Conservation (phyloP, 2,329 filamentous ascomycete genomes). For the Penicillium sp. region DNA sequence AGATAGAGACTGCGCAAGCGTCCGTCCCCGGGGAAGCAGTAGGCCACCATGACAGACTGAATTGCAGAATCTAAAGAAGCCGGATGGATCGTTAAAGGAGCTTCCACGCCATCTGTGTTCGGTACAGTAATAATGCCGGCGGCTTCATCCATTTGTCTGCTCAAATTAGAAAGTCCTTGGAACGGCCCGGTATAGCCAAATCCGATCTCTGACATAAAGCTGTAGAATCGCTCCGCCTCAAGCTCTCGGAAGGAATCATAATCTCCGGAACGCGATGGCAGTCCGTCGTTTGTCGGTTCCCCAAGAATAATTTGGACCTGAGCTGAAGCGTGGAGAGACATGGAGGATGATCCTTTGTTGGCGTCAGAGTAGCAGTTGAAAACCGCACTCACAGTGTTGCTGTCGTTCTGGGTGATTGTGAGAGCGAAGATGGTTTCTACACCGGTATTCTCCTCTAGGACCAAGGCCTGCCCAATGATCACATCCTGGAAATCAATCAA, state of each 20-base stretch:
- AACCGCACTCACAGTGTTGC: conserved; percentile 1
- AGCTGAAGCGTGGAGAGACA: conserved; percentile 18
- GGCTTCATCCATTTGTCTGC: conserved; percentile 20
- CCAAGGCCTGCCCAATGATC: conserved; percentile 23
- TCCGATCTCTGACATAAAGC: conserved; percentile 20
- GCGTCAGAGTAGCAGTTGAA: conserved; percentile 20
- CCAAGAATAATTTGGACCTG: conserved; percentile 11
- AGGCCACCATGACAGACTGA: conserved; percentile 22
- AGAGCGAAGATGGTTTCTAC: conserved; percentile 22
- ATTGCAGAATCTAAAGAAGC: conserved; percentile 17
- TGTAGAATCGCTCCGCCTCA: conserved; percentile 25
- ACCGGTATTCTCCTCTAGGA: conserved; percentile 21
- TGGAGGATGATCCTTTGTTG: conserved; percentile 12
- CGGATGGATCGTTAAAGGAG: conserved; percentile 13
- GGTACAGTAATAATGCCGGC: conserved; percentile 16
- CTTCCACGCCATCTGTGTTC: background rate
- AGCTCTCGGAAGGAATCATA: conserved; percentile 12
- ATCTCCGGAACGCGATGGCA: conserved; percentile 1
- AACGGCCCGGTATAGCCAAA: conserved; percentile 27
- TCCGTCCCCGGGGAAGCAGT: conserved; percentile 21
- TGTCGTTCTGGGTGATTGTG: conserved; percentile 7
- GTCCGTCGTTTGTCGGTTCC: conserved; percentile 2
- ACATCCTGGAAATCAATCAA: conserved; percentile 24
- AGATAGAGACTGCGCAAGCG: conserved; percentile 19
- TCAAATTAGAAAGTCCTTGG: conserved; percentile 13